Percentiles rank a stretch among this genome's conserved stretches.
Evolutionary conservation across 306 rosid species (phyloP).

Genomic region (Vigna reflexopilosa): DNA sequence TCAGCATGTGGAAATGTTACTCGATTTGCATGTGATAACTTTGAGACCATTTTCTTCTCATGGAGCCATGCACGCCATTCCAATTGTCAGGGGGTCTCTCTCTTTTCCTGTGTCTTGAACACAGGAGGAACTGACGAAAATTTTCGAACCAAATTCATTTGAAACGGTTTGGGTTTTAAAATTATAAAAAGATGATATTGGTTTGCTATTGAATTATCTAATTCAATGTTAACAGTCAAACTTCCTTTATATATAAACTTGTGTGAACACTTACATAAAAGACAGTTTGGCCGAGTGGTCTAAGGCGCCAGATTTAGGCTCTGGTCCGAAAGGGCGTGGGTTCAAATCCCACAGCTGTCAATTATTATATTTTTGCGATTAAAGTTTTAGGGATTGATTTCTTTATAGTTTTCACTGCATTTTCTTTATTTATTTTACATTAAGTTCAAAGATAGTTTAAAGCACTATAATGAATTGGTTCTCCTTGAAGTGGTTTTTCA

Average conservation of each 20-base stretch:
- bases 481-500: too few species aligned
- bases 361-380: background rate
- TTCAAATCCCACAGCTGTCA: constrained; percentile 26
- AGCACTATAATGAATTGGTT: too few species aligned
- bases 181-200: background rate
- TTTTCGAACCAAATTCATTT: too few species aligned
- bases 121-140: too few species aligned
- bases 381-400: background rate
- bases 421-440: too few species aligned
- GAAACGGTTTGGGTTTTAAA: too few species aligned
- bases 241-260: too few species aligned
- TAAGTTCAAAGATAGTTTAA: too few species aligned
- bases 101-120: background rate
- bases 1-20: background rate
- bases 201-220: background rate
- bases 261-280: too few species aligned
- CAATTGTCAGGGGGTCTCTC: background rate
- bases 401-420: too few species aligned
- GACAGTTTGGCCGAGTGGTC: constrained; percentile 30
- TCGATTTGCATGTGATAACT: background rate
- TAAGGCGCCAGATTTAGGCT: constrained; percentile 26
- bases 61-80: background rate
- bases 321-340: constrained; percentile 28
- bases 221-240: too few species aligned
- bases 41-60: background rate